Base-by-base conservation (phyloP, 2,329 filamentous ascomycete genomes). In the Ophiostoma sp. region DNA sequence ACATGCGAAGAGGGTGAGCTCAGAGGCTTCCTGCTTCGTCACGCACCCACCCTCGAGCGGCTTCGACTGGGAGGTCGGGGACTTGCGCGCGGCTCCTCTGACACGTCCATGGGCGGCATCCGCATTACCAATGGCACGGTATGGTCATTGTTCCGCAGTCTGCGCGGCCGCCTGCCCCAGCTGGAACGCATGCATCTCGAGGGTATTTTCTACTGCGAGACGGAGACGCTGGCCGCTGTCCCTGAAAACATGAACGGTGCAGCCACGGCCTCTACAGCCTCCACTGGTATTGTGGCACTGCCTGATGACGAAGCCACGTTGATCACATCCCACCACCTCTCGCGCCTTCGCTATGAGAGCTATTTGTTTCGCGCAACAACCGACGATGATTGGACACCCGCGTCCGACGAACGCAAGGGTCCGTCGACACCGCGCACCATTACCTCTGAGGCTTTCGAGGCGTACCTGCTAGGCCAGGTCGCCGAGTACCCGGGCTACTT, bases 41-140 rank as follows among this genome's bases (percentile, higher is more conserved):
- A 82, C 70, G 76, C 76, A 11, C 63, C 73, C 4, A 79, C 78
- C 0, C 75, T 83, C 41, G 73, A 75, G 62, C 76, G 78, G 1
- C 73, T 83, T 7, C 79, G 80, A 3, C 76, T 84, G 9, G 82
- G 82, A 18, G 81, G 81, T 4, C 76, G 77, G 18, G 81, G 81
- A 5, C 72, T 80, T 12, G 78, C 77, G 55, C 77, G 77, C 14
- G 60, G 49, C 42, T 6, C 49, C 8, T 44, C 18, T 27, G 66
- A 69, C 52, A n/a, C 66, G 58, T 77, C 78, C 27, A 77, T 77
- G 36, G 81, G 81, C 18, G 81, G 82, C 12, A 74, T 83, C 44
- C 78, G 80, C 65, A 38, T 66, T 12, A 77, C 77, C 68, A 76
- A 79, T 52, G 82, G 82, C 6, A 79, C 77, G 0, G 82, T 81